phyloP scores from a whole-genome alignment of 1,284 basidiomycete species.

The Inonotus obliquus region DNA sequence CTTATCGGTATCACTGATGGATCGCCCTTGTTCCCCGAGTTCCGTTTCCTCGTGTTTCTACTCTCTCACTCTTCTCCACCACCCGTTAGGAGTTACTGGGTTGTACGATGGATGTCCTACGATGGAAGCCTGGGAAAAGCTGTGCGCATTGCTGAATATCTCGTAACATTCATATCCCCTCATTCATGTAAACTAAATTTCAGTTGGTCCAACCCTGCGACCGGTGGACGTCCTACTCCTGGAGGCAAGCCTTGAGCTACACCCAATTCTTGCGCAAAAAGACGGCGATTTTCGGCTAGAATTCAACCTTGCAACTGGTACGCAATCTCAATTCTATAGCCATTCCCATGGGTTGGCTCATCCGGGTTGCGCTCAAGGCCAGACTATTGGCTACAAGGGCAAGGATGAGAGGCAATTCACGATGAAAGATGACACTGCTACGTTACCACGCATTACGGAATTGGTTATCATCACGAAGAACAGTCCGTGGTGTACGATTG shows the following conservation, averaged over 20 bases:
- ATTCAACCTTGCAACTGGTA: slow-evolving; percentile 66
- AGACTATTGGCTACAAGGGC: slow-evolving; percentile 53
- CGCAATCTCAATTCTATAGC: neutral
- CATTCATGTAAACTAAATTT: neutral
- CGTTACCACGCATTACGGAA: slow-evolving; percentile 66
- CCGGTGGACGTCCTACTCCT: slow-evolving; percentile 71
- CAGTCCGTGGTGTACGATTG: slow-evolving; percentile 75
- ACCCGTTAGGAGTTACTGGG: neutral
- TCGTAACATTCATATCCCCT: neutral
- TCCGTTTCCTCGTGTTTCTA: neutral
- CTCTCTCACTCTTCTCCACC: neutral
- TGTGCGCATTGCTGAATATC: slow-evolving; percentile 17
- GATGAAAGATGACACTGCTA: slow-evolving; percentile 71
- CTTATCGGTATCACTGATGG: neutral
- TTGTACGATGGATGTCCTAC: slow-evolving; percentile 2
- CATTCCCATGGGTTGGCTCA: neutral
- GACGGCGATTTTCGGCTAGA: slow-evolving; percentile 52
- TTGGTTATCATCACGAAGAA: slow-evolving; percentile 65
- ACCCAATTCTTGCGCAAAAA: slow-evolving; percentile 61
- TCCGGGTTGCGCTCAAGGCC: slow-evolving; percentile 2
- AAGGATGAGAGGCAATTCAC: slow-evolving; percentile 60
- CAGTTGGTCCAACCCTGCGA: slow-evolving; percentile 72
- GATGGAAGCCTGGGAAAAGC: slow-evolving; percentile 20
- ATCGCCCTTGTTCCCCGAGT: neutral
- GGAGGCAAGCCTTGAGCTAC: slow-evolving; percentile 55